These are phyloP conservation scores for Cryphonectria parasitica DNA, from an alignment of 2,329 filamentous ascomycete species.

Conservation along the genomic window DNA sequence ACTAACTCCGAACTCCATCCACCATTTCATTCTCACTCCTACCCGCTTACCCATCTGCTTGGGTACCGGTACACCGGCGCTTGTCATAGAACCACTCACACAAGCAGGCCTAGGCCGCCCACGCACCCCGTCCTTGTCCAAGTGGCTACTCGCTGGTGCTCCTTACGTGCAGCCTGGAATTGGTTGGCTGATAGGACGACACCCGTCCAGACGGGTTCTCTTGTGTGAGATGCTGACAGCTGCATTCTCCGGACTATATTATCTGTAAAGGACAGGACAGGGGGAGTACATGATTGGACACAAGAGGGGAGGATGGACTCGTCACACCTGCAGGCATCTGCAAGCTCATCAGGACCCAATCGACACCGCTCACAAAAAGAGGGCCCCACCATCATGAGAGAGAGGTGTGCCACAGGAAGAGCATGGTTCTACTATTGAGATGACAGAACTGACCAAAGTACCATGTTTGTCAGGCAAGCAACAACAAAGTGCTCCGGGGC, in stretches of 20 bases:
- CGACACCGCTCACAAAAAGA: not conserved
- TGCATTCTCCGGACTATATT: not conserved
- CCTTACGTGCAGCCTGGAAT: not conserved
- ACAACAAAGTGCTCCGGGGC: not conserved
- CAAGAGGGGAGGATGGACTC: not conserved
- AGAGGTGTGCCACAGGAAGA: not conserved
- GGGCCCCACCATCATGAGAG: not conserved
- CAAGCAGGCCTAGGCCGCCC: not conserved
- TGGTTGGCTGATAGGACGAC: not conserved
- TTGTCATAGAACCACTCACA: not conserved
- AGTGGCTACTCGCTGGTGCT: not conserved
- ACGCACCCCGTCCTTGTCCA: too few species aligned
- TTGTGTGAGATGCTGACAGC: not conserved
- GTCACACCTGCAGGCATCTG: not conserved
- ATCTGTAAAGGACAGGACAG: too few species aligned
- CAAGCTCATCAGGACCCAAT: not conserved
- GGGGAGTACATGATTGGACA: too few species aligned
- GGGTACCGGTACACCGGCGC: not conserved
- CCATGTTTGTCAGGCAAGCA: too few species aligned
- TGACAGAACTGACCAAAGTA: too few species aligned
- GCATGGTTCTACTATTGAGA: not conserved
- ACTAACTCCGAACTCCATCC: slow-evolving; percentile 1
- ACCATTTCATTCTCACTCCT: not conserved
- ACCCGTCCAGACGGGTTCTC: not conserved
- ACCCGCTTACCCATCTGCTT: not conserved